Evolutionary conservation across 495 filamentous ascomycete genomes (phyloP).

Genomic region (Xylaria grammica): DNA sequence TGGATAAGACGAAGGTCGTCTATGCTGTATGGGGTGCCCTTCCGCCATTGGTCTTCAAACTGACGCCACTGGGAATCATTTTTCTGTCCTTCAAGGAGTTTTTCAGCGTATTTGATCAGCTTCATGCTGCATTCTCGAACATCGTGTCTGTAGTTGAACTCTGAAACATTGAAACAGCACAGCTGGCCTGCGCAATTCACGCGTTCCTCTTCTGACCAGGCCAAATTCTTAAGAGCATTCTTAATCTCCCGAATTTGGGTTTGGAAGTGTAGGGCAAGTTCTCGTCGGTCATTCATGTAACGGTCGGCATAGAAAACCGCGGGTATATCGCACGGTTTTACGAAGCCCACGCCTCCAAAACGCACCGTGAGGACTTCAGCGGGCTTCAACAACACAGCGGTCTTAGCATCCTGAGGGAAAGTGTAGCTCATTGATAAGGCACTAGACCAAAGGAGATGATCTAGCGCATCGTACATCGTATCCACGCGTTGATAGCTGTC

Average conservation of each 20-base stretch:
- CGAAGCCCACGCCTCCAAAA: slow-evolving; percentile 52
- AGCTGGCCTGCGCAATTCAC: slow-evolving; percentile 27
- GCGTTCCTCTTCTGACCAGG: slow-evolving; percentile 4
- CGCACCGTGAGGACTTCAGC: slow-evolving; percentile 73
- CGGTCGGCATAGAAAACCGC: slow-evolving; percentile 77
- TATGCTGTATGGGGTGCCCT: slow-evolving; percentile 25
- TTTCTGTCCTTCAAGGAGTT: slow-evolving; percentile 29
- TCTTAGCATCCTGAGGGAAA: slow-evolving; percentile 51
- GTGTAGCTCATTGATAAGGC: slow-evolving; percentile 32
- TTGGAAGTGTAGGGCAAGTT: slow-evolving; percentile 53
- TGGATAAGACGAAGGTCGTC: slow-evolving; percentile 34
- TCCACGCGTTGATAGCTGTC: slow-evolving; percentile 35
- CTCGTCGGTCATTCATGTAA: slow-evolving; percentile 67
- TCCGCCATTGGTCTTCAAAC: slow-evolving; percentile 23
- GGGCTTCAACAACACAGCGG: slow-evolving; percentile 57
- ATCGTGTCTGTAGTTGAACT: slow-evolving; percentile 27
- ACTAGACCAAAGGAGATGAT: slow-evolving; percentile 66
- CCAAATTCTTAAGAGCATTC: slow-evolving; percentile 19
- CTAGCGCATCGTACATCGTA: slow-evolving; percentile 76
- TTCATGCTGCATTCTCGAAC: slow-evolving; percentile 27
- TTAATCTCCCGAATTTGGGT: slow-evolving; percentile 39
- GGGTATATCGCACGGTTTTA: slow-evolving; percentile 67
- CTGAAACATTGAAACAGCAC: slow-evolving; percentile 28
- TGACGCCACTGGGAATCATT: slow-evolving; percentile 35
- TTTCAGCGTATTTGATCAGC: slow-evolving; percentile 29